Evolutionary conservation across 176 grass and related monocot genomes (phyloP), one percentile per base, ranked within the genome.

Genomic region (Hsuehochloa calcarea): DNA sequence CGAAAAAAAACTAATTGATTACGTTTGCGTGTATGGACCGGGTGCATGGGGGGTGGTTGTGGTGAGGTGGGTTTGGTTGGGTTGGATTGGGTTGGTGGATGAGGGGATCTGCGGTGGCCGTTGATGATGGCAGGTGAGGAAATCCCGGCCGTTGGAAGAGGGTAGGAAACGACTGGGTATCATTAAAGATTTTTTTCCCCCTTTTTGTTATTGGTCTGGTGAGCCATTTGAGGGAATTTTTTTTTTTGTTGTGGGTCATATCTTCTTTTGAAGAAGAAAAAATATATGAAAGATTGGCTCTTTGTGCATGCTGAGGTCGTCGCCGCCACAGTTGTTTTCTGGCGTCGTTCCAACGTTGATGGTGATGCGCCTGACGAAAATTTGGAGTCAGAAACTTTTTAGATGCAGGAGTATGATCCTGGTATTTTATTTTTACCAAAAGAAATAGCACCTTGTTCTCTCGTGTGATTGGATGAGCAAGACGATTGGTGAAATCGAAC

Each of bases 11-110:
- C 31, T 34, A 34, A 34, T 15, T 11, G 15, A 26, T 29, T 6
- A 38, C 3, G 14, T 5, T 56, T 35, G 26, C 6, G 39, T 44
- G 17, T 58, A 83, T 79, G 60, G 60, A 85, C 79, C 59, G 73
- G 75, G 75, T 20, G 52, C 47, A 65, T 41, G 31, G 41, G 15
- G 8, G 69, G 1, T 8, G 46, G 22, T 35, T 37, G 22, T 61
- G 47, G 54, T 61, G 70, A 8, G 76, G 76, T 91, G 70, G 86
- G n/a, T n/a, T n/a, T n/a, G n/a, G n/a, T n/a, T n/a, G n/a, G n/a
- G n/a, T n/a, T n/a, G n/a, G n/a, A n/a, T n/a, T 91, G 70, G 86
- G 88, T 89, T 82, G 79, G 84, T 93, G 87, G 89, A 90, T 79
- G 78, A 91, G 78, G 70, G 70, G 19, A 74, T 22, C 41, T 47